These are phyloP conservation scores for Aureobasidium sp. DNA, from an alignment of 2,329 filamentous ascomycete genomes.

Conservation along the genomic window DNA sequence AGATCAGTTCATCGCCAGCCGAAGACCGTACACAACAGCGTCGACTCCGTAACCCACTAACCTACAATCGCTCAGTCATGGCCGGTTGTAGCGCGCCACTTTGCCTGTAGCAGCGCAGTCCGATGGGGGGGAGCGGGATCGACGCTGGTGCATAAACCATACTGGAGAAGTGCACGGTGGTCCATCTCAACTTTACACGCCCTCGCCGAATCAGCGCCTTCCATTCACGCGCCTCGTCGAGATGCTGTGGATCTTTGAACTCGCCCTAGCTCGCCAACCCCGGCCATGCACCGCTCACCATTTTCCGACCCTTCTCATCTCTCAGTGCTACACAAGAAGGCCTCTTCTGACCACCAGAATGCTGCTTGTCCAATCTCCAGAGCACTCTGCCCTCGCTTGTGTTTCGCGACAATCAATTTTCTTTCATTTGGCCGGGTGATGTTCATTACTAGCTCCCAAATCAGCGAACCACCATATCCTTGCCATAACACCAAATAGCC, in stretches of 20 bases:
- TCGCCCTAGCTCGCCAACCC: neutral
- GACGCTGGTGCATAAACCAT: neutral
- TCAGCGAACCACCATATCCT: neutral
- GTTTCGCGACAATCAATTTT: conserved; percentile 6
- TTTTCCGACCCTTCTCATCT: neutral
- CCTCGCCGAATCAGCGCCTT: neutral
- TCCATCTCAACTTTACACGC: neutral
- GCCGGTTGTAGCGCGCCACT: neutral
- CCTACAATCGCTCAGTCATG: neutral
- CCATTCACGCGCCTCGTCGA: neutral
- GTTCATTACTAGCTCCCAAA: conserved; percentile 1
- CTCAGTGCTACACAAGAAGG: neutral
- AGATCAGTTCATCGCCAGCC: neutral
- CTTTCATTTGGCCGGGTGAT: neutral
- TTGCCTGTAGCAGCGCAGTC: conserved; percentile 2
- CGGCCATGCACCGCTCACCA: neutral
- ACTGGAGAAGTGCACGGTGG: neutral
- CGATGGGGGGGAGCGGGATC: conserved; percentile 9
- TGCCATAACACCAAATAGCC: neutral
- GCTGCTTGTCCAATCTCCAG: neutral
- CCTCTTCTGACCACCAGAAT: neutral
- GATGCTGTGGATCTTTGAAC: conserved; percentile 1
- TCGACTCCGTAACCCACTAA: neutral
- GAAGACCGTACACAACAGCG: neutral
- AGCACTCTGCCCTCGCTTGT: neutral